Evolutionary conservation across 1,284 basidiomycete genomes (phyloP).

Genomic region (Ceratobasidium sp.): DNA sequence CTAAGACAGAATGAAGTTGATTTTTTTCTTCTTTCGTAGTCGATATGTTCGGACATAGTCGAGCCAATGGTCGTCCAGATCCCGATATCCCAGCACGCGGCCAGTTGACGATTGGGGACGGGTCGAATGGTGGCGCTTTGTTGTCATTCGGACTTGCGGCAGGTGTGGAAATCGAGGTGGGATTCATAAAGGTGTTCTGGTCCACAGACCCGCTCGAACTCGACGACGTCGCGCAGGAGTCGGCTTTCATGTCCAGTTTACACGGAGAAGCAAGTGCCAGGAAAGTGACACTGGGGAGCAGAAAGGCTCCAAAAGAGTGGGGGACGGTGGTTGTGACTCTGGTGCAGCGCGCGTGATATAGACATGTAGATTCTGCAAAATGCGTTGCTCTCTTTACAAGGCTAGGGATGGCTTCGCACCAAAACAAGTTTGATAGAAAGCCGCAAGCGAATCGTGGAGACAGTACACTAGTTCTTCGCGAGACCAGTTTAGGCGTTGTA

Average conservation of each 20-base stretch:
- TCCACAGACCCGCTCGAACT: conserved; percentile 34
- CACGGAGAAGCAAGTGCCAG: neutral
- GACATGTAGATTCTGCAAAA: no score
- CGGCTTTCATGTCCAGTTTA: conserved; percentile 3
- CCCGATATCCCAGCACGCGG: conserved; percentile 17
- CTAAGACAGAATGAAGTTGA: neutral
- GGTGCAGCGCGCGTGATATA: conserved; percentile 17
- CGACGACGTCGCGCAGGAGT: conserved; percentile 1
- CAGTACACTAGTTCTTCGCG: no score
- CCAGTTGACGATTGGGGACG: conserved; percentile 23
- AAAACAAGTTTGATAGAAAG: no score
- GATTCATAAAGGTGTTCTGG: conserved; percentile 40
- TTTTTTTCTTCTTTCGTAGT: neutral
- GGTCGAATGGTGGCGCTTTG: neutral
- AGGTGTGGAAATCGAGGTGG: conserved; percentile 4
- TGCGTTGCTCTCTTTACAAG: no score
- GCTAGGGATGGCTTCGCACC: no score
- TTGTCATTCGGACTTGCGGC: conserved; percentile 3
- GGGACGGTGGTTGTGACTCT: conserved; percentile 22
- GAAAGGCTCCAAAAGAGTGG: conserved; percentile 26
- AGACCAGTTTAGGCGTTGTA: no score
- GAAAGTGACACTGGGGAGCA: neutral
- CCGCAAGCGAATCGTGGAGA: no score
- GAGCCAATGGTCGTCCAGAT: conserved; percentile 4
- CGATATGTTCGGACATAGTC: conserved; percentile 8